Evolutionary conservation across 1,139 yeast species (phyloP).

Genomic region (Pichia sp.): DNA sequence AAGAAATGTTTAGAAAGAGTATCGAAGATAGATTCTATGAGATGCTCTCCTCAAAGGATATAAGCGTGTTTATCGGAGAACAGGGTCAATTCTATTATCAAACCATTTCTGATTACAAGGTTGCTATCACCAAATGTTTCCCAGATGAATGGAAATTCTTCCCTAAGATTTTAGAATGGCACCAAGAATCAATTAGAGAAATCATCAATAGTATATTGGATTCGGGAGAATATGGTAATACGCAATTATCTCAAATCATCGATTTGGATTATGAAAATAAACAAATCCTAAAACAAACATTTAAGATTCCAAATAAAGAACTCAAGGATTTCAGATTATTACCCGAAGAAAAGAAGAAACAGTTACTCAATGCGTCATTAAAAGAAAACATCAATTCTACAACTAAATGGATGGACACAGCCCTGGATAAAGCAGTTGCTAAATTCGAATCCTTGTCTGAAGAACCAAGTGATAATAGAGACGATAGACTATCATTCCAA

Average conservation of each 20-base stretch:
- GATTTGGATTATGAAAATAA: slow-evolving; percentile 75
- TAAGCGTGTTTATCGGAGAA: slow-evolving; percentile 63
- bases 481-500: slow-evolving; percentile 29
- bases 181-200: slow-evolving; percentile 65
- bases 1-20: slow-evolving; percentile 56
- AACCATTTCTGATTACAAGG: slow-evolving; percentile 66
- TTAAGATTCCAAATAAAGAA: slow-evolving; percentile 40
- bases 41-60: slow-evolving; percentile 33
- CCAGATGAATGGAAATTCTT: slow-evolving; percentile 74
- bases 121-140: slow-evolving; percentile 52
- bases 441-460: slow-evolving; percentile 24
- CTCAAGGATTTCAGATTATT: slow-evolving; percentile 19
- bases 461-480: slow-evolving; percentile 28
- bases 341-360: slow-evolving; percentile 22
- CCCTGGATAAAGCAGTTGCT: slow-evolving; percentile 22
- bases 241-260: slow-evolving; percentile 33
- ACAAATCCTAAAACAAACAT: slow-evolving; percentile 45
- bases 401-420: slow-evolving; percentile 28
- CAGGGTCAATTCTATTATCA: slow-evolving; percentile 77
- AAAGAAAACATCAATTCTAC: slow-evolving; percentile 26
- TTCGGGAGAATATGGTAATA: slow-evolving; percentile 21
- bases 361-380: slow-evolving; percentile 27
- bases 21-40: slow-evolving; percentile 46
- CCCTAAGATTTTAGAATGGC: slow-evolving; percentile 58
- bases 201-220: slow-evolving; percentile 45